Evolutionary conservation across 345 rosid genomes (phyloP), one percentile per base, ranked within the genome.

Genomic region (Rubroshorea leprosula): DNA sequence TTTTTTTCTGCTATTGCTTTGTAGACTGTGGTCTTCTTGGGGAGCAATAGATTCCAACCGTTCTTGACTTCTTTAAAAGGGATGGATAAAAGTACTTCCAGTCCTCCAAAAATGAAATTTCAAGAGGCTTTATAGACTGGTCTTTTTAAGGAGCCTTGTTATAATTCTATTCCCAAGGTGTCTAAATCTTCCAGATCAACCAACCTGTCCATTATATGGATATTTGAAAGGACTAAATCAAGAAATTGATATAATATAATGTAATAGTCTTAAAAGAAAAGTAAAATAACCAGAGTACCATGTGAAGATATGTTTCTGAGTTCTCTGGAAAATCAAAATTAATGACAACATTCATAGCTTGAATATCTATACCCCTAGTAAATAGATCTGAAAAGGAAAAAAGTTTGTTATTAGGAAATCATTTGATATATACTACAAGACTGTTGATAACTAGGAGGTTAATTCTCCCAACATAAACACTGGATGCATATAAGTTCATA

Each of bases 281-380:
- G 39, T 20, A 49, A 17, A 39, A 19, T 22, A 39, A 17, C 49
- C 39, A 20, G 58, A 84, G 38, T 84, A 94, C 99, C 85, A 97
- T 90, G 75, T 94, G 99, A 68, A 94, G 89, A 82, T 94, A 94
- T 6, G 99, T 90, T 75, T 94, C 97, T 1, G 99, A 70, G 72
- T 87, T 90, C 84, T 82, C 85, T 22, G 99, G 99, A 57, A 94
- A 94, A 71, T 94, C 99, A 31, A 90, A 94, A 79, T 94, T 94
- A 43, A 94, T 90, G 58, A 94, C 97, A 57, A 94, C 99, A 72
- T 94, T 94, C 57, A 94, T 97, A 14, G 99, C 99, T 80, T 94
- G 99, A 69, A 94, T 94, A 78, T 94, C 99, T 68, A 94, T 94
- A 52, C 99, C 99, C 68, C 99, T 86, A 10, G 99, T 94, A 72